Evolutionary conservation across 2,329 filamentous ascomycete genomes (phyloP).

Genomic region (Talaromyces islandicus): DNA sequence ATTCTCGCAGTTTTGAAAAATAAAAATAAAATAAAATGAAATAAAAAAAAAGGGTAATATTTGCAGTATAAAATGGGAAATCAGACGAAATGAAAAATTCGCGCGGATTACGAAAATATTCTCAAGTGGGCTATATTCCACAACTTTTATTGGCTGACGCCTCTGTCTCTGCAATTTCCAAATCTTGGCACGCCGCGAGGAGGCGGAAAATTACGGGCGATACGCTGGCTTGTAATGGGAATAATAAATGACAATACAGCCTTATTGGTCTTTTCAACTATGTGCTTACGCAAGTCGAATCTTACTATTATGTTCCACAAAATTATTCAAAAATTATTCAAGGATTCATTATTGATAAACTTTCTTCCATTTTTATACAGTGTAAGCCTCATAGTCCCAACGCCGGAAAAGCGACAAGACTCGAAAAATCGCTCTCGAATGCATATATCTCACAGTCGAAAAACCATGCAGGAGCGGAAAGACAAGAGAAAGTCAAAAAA

Average conservation of each 20-base stretch:
- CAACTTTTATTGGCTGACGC: background rate
- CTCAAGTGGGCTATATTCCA: background rate
- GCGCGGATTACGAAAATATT: constrained; percentile 15
- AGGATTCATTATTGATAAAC: background rate
- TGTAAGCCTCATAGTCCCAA: background rate
- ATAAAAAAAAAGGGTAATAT: too few species aligned
- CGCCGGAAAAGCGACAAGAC: background rate
- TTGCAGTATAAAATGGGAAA: background rate
- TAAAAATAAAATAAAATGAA: too few species aligned
- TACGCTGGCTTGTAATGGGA: background rate
- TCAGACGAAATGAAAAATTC: constrained; percentile 10
- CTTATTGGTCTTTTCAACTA: too few species aligned
- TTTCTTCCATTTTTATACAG: background rate
- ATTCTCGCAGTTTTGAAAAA: background rate
- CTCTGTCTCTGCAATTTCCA: background rate
- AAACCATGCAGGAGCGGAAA: background rate
- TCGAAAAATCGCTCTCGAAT: background rate
- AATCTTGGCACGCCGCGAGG: background rate
- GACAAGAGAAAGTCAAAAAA: constrained; percentile 19
- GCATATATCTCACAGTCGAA: background rate
- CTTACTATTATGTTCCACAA: too few species aligned
- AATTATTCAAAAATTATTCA: too few species aligned
- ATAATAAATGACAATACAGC: background rate
- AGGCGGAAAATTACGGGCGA: background rate
- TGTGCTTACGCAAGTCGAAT: too few species aligned